These are phyloP conservation scores for Leccinum olivaceopallidum DNA, from an alignment of 768 basidiomycete genomes.

Conservation along the genomic window DNA sequence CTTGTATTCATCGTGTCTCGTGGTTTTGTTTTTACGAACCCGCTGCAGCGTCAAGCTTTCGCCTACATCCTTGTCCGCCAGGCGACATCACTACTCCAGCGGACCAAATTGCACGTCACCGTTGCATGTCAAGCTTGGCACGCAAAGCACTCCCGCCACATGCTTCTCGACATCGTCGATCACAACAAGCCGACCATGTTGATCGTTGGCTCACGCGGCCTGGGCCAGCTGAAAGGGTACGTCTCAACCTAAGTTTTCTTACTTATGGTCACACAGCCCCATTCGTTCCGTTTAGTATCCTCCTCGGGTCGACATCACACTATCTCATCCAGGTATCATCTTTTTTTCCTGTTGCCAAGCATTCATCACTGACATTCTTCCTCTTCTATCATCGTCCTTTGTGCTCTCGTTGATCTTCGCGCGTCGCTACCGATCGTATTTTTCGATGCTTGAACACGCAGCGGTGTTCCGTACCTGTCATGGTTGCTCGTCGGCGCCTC, in stretches of 20 bases:
- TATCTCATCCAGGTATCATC: constrained; percentile 77
- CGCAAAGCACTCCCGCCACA: constrained; percentile 91
- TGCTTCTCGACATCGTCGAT: constrained; percentile 91
- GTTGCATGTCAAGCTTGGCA: constrained; percentile 96
- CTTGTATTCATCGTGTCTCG: constrained; percentile 15
- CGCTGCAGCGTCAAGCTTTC: constrained; percentile 74
- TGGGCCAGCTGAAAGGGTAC: constrained; percentile 86
- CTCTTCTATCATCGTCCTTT: not conserved
- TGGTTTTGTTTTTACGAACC: constrained; percentile 13
- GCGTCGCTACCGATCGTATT: not conserved
- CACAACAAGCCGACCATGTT: constrained; percentile 86
- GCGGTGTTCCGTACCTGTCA: constrained; percentile 94
- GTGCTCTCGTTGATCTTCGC: not conserved
- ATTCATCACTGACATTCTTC: not conserved
- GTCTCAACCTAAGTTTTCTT: constrained; percentile 17
- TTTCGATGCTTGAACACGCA: constrained; percentile 30
- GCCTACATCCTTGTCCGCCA: constrained; percentile 89
- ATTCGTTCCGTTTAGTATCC: constrained; percentile 52
- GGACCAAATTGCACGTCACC: constrained; percentile 84
- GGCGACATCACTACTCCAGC: constrained; percentile 84
- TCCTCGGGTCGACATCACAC: constrained; percentile 93
- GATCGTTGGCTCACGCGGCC: constrained; percentile 92
- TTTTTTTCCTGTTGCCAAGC: not conserved
- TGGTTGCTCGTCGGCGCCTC: constrained; percentile 92
- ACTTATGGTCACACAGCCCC: not conserved